Base-by-base conservation (phyloP, 2,329 filamentous ascomycete species). In the Magnaporthiopsis rhizophila region DNA sequence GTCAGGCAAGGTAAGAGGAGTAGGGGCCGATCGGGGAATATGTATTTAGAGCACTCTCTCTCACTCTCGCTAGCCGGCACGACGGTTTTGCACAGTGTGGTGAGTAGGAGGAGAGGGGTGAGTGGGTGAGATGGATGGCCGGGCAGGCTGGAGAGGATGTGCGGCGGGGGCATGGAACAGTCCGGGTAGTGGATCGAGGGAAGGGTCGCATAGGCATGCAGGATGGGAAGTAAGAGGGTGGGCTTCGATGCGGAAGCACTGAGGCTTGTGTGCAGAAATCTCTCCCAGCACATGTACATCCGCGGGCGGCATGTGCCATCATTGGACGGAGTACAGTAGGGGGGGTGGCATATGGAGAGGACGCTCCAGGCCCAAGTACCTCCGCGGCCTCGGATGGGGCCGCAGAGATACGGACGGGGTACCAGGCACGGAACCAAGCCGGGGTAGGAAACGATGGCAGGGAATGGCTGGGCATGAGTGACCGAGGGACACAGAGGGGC, bases 211-310 rank as follows among this genome's bases (percentile, higher is more conserved):
- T 53, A 53, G 45, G 45, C 45, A 53, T 53, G 45, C 76, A 74
- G 76, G 76, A 75, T 75, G 74, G 76, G 74, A 75, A 72, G 71
- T 73, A 77, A 71, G 71, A 18, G 21, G 45, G 45, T 53, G 45
- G 45, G 21, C 45, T 53, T 53, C 73, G 74, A 79, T 78, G 78
- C 77, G 79, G 73, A 77, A 74, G 74, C 75, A 75, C 74, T 74
- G 77, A 72, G 69, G 71, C 71, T 66, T 62, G 58, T 65, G 63
- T 32, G 38, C 26, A 21, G 61, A 28, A 58, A 24, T 53, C 18
- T 53, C 45, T 53, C n/a, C 45, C 45, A 21, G n/a, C 7, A 21
- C 21, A 53, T 53, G 45, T 11, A 53, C 45, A n/a, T 53, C 45
- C 45, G 38, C 18, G 45, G 45, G 45, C 45, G 45, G 45, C 9